Evolutionary conservation across 768 basidiomycete species (phyloP), one percentile per base, ranked within the genome.

Genomic region (Lepiota venenata): DNA sequence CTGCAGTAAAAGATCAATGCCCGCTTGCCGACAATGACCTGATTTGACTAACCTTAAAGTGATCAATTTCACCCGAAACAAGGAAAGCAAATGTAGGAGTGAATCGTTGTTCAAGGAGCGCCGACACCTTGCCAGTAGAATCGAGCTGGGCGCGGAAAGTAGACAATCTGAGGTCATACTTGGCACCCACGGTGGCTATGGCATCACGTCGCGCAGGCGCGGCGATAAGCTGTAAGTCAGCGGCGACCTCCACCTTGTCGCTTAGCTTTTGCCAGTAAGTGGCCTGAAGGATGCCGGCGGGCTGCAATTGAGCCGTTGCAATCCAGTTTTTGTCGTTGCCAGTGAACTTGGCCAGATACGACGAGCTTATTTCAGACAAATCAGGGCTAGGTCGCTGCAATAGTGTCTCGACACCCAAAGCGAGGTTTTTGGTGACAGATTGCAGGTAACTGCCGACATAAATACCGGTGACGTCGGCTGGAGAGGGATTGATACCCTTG

Each of bases 241-340:
- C 93, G 29, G 93, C 96, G n/a, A 95, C 93, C 58, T 98, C 97
- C 11, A 99, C 89, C 72, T 96, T 93, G 54, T 96, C 92, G 68
- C 88, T 88, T 56, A 99, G 73, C 67, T 92, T 94, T 60, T 98
- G 94, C 90, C 93, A 97, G 71, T 98, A 99, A 8, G 93, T 95
- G 25, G 94, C 84, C 70, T 94, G 90, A 21, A 97, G 63, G 46
- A 91, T 80, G 20, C 95, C 93, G 14, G 83, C 77, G 14, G 87
- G 81, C 67, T 94, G 93, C 11, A 95, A 58, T 64, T 92, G 91
- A 11, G 92, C 88, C 3, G 94, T 96, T n/a, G 91, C 93, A 62
- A 93, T 94, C 92, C 93, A 95, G 66, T 79, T 84, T 65, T 83
- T 86, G 67, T 84, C 79, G 25, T 77, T 69, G 58, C 83, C 72